Conservation (phyloP, 2,329 filamentous ascomycete genomes). For the Scedosporium apiospermum region DNA sequence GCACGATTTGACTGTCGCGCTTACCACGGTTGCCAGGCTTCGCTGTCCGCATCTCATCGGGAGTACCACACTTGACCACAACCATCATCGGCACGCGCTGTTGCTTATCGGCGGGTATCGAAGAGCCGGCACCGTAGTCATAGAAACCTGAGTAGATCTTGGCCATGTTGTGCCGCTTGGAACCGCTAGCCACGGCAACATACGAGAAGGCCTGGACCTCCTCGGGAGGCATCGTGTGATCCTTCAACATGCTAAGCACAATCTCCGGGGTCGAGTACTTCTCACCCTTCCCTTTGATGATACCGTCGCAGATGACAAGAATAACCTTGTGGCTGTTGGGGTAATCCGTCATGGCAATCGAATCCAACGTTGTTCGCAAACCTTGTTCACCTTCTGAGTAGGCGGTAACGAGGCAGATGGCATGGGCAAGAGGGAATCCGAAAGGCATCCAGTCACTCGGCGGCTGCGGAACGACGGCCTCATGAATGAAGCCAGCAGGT, state of each 20-base stretch:
- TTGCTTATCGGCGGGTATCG: slow-evolving; percentile 76
- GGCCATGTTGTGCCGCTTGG: slow-evolving; percentile 99
- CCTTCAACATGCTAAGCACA: slow-evolving; percentile 87
- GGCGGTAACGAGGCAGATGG: slow-evolving; percentile 88
- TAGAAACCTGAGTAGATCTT: slow-evolving; percentile 98
- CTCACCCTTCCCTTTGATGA: slow-evolving; percentile 95
- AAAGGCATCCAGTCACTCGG: slow-evolving; percentile 97
- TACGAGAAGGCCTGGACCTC: slow-evolving; percentile 90
- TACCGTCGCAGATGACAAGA: slow-evolving; percentile 89
- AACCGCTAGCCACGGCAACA: slow-evolving; percentile 88
- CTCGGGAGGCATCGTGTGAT: slow-evolving; percentile 68
- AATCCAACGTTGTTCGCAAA: slow-evolving; percentile 88
- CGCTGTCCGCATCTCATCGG: slow-evolving; percentile 66
- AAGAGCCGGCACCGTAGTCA: slow-evolving; percentile 77
- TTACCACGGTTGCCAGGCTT: slow-evolving; percentile 98
- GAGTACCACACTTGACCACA: slow-evolving; percentile 90
- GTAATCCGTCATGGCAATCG: slow-evolving; percentile 94
- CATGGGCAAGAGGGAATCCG: slow-evolving; percentile 86
- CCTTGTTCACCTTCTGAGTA: slow-evolving; percentile 95
- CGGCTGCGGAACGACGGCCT: slow-evolving; percentile 89
- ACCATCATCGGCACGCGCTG: slow-evolving; percentile 97
- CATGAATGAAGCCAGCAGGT: slow-evolving; percentile 90
- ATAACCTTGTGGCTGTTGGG: slow-evolving; percentile 98
- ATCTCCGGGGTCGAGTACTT: slow-evolving; percentile 80
- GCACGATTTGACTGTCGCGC: slow-evolving; percentile 95